phyloP scores from a whole-genome alignment of 2,329 filamentous ascomycete genomes.

The Endoconidiophora laricicola region DNA sequence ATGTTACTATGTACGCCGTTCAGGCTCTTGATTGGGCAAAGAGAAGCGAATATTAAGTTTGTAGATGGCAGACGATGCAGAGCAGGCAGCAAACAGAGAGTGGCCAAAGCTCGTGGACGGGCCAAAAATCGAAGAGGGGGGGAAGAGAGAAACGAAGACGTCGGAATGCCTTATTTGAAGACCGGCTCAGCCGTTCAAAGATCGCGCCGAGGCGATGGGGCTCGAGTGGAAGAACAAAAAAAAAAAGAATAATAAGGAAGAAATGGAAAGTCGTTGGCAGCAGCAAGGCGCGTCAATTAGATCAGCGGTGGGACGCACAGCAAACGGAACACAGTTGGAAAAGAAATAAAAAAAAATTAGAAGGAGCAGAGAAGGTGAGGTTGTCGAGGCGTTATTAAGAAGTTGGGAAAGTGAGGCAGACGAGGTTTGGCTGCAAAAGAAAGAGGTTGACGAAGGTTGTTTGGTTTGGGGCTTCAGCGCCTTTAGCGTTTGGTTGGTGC shows the following conservation, averaged over 20 bases:
- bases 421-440: background rate
- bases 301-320: background rate
- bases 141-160: background rate
- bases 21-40: background rate
- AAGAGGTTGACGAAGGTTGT: background rate
- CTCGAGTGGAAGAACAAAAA: background rate
- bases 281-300: background rate
- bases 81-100: background rate
- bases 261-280: background rate
- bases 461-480: too few species aligned
- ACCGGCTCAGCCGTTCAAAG: conserved; percentile 10
- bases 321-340: background rate
- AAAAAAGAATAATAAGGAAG: background rate
- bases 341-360: conserved; percentile 2
- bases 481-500: too few species aligned
- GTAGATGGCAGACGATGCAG: background rate
- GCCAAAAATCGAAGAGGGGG: background rate
- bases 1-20: background rate
- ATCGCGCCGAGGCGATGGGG: conserved; percentile 1
- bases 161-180: background rate
- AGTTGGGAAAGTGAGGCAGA: background rate
- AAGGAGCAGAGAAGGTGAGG: background rate
- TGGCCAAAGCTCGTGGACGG: background rate
- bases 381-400: conserved; percentile 3
- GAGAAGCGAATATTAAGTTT: background rate